Evolutionary conservation across 176 grass and related monocot genomes (phyloP), one percentile per base, ranked within the genome.

Genomic region (Eragrostis curvula): DNA sequence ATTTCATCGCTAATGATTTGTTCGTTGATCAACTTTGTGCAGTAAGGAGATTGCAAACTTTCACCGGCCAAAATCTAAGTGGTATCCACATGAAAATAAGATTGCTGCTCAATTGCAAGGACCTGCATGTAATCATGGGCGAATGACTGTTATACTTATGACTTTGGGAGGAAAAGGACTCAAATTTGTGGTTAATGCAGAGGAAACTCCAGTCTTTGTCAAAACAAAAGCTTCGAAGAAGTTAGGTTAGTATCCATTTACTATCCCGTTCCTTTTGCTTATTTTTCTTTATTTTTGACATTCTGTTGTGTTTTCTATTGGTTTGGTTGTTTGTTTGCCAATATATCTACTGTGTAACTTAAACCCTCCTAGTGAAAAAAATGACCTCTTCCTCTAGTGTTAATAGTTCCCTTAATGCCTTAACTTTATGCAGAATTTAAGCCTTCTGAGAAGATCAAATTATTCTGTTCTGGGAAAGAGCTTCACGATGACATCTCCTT

Each of bases 181-280:
- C 23, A 98, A 93, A 40, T 77, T 98, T 89, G 63, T 88, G 50
- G 86, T 95, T 65, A 90, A 93, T 73, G 91, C 93, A 59, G 93
- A 98, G 78, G 93, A 98, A 76, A 88, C 84, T 74, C 83, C 94
- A 39, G 69, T 79, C 51, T 88, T 91, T 81, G 74, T 93, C 50
- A 98, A 93, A 93, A 79, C 81, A 40, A 91, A 92, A 91, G 96
- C 96, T 77, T 95, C 92, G 30, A 98, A 95, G 87, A 98, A 98
- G 70, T 78, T 98, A 80, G 96, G 96, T 78, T 74, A 76, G 85
- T 91, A 42, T 84, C 63, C 48, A 15, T 73, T 44, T 72, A 42
- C 84, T 74, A 29, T 58, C 77, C 61, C 2, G 60, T 79, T 20
- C 21, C 8, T 78, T 81, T 29, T 78, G 32, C 71, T 81, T 69